Evolutionary conservation across 805 yeast genomes (phyloP).

Genomic region (Blastobotrys robertii): DNA sequence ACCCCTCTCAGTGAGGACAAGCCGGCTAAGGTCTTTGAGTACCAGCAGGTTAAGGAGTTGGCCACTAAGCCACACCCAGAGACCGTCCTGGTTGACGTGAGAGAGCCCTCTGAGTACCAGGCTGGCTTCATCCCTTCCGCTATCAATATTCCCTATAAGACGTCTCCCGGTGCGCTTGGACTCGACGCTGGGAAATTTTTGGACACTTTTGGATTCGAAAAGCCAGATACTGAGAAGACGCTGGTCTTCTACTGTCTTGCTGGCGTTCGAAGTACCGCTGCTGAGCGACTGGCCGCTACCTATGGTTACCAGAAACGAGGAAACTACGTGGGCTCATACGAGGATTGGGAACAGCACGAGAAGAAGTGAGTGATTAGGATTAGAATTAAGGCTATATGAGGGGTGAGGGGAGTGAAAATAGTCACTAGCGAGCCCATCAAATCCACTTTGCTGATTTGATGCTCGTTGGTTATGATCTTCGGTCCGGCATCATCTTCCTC

Average conservation of each 20-base stretch:
- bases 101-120: conserved; percentile 76
- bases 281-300: conserved; percentile 84
- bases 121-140: conserved; percentile 79
- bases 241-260: conserved; percentile 86
- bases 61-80: conserved; percentile 36
- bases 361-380: conserved; percentile 12
- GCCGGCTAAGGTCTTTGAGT: conserved; percentile 45
- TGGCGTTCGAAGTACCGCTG: conserved; percentile 84
- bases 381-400: too few species aligned
- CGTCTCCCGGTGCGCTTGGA: conserved; percentile 87
- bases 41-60: conserved; percentile 43
- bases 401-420: too few species aligned
- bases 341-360: conserved; percentile 62
- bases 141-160: conserved; percentile 78
- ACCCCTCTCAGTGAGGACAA: conserved; percentile 21
- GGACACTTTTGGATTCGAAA: conserved; percentile 68
- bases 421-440: too few species aligned
- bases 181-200: conserved; percentile 69
- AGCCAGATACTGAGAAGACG: conserved; percentile 64
- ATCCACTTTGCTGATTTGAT: too few species aligned
- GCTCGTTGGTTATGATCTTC: conserved; percentile 15
- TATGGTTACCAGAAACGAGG: conserved; percentile 81
- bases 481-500: conserved; percentile 31
- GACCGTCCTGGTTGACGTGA: conserved; percentile 68
- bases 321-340: conserved; percentile 78